Conservation (phyloP, 2,329 filamentous ascomycete genomes). For the Bretziella fagacearum region DNA sequence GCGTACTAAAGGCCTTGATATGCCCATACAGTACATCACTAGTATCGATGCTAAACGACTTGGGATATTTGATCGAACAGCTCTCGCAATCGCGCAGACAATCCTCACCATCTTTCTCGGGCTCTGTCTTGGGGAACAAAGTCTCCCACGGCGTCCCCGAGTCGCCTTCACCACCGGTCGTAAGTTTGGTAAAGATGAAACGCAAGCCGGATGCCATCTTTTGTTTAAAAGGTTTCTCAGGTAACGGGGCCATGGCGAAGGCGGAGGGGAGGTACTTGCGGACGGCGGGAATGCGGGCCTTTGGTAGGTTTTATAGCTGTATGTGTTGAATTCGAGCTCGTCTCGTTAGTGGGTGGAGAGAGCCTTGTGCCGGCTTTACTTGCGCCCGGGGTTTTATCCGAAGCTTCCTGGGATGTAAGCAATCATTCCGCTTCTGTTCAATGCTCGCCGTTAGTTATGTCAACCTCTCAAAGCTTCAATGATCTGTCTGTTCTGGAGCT, state of each 20-base stretch:
- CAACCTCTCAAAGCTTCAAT: too few species aligned
- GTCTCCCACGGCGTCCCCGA: conserved; percentile 21
- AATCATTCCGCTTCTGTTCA: too few species aligned
- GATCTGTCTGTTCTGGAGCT: too few species aligned
- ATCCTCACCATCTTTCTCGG: conserved; percentile 69
- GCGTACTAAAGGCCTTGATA: conserved; percentile 74
- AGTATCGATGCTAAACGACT: conserved; percentile 54
- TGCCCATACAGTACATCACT: conserved; percentile 67
- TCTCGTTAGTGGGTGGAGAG: too few species aligned
- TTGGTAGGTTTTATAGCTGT: too few species aligned
- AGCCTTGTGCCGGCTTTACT: too few species aligned
- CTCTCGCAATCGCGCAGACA: conserved; percentile 74
- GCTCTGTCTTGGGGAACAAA: conserved; percentile 60
- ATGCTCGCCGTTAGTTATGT: too few species aligned
- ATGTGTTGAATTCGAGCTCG: too few species aligned
- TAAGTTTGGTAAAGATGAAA: conserved; percentile 24
- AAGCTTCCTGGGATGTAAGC: too few species aligned
- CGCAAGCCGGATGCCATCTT: conserved; percentile 30
- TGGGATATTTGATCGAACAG: conserved; percentile 65
- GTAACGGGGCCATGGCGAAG: neutral
- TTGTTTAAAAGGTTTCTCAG: neutral
- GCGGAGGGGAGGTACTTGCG: neutral
- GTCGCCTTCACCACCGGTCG: conserved; percentile 16
- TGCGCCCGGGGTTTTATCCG: too few species aligned
- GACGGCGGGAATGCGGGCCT: too few species aligned